Evolutionary conservation across 2,329 filamentous ascomycete genomes (phyloP), one percentile per base, ranked within the genome.

Genomic region (Fusarium sp.): DNA sequence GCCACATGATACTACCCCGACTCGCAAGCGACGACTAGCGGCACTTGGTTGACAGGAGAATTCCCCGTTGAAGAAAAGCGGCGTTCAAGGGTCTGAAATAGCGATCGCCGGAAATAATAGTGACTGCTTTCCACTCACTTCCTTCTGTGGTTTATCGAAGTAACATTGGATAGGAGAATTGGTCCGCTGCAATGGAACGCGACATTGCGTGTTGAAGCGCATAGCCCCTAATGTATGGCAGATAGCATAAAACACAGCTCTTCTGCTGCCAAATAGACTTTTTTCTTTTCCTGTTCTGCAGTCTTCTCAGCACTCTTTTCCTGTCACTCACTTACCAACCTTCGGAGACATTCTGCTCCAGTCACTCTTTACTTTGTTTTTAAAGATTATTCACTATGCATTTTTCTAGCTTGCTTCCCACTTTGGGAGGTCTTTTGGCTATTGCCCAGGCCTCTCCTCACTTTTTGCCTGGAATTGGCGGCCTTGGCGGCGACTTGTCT

Each of bases 281-380:
- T 14, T 9, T 20, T 20, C 14, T 38, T 34, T 28, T 60, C 22
- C 43, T 57, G 31, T 36, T 42, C 51, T 50, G 13, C 44, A 68
- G 63, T 44, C 50, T 49, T 56, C 43, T 50, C 46, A 58, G 28
- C 49, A 64, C 52, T 55, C 62, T 45, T 56, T 69, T 68, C 42
- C 39, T 34, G 61, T 69, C 68, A 72, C 68, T 71, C 68, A 57
- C 61, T 68, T 66, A 51, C 31, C 22, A 42, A 13, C 24, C 31
- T 65, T 63, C 33, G 68, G 68, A 57, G 46, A 54, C 63, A 28
- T 59, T 51, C 55, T 58, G 63, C 68, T 72, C 68, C 50, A 71
- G 68, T 71, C 68, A 71, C 50, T 71, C 68, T 63, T 71, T 69
- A 58, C 20, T 57, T 63, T 69, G 51, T 66, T 68, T 52, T 26